A percentile compares a stretch with the other conserved stretches of the same genome.
These are phyloP conservation scores for Penicillium paxilli DNA, from an alignment of 495 filamentous ascomycete species.

Conservation along the genomic window DNA sequence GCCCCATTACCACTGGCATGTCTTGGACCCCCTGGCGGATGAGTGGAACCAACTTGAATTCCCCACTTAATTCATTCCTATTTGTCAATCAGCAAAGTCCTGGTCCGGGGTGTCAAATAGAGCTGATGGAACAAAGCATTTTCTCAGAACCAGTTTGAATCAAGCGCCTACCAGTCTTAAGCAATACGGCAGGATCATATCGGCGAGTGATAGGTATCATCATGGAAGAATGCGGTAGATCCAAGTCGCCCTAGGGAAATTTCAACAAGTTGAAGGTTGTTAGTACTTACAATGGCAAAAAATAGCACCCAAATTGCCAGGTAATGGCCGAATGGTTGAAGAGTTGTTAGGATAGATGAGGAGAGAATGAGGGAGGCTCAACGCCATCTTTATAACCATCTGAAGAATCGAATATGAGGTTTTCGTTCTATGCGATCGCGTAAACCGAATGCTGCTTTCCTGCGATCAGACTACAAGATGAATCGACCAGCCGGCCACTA, in stretches of 20 bases:
- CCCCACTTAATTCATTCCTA: neutral
- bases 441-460: too few species aligned
- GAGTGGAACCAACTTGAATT: too few species aligned
- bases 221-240: neutral
- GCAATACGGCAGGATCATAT: slow-evolving; percentile 14
- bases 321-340: neutral
- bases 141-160: slow-evolving; percentile 16
- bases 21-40: too few species aligned
- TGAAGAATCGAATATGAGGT: too few species aligned
- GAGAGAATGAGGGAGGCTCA: neutral
- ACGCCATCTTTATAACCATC: neutral
- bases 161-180: slow-evolving; percentile 14
- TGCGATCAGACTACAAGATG: too few species aligned
- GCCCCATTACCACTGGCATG: too few species aligned
- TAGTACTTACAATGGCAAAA: neutral
- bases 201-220: slow-evolving; percentile 23
- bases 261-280: neutral
- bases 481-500: too few species aligned
- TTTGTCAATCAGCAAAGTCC: neutral
- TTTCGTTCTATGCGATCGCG: too few species aligned
- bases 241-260: too few species aligned
- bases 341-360: too few species aligned
- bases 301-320: neutral
- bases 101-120: neutral
- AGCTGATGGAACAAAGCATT: neutral